Evolutionary conservation across 2,329 filamentous ascomycete genomes (phyloP).

Genomic region (Fusarium penzigii): DNA sequence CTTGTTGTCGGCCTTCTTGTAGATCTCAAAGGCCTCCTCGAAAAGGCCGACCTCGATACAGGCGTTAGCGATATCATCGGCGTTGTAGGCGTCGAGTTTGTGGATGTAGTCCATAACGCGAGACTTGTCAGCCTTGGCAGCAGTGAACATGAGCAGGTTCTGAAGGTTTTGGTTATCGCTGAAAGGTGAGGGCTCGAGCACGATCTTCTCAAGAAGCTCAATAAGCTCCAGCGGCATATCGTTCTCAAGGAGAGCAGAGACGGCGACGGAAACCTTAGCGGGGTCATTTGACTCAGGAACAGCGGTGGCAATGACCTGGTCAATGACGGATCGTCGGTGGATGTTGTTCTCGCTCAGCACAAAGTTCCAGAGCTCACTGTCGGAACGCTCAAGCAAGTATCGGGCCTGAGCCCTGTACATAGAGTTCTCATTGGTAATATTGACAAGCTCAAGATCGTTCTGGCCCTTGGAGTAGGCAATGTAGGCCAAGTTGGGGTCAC

Average conservation of each 20-base stretch:
- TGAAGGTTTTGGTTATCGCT: constrained; percentile 96
- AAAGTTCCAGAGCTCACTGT: constrained; percentile 90
- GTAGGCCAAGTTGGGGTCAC: constrained; percentile 91
- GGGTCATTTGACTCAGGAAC: constrained; percentile 92
- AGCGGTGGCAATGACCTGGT: constrained; percentile 94
- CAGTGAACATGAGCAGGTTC: constrained; percentile 94
- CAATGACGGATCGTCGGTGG: constrained; percentile 88
- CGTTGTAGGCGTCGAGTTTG: constrained; percentile 82
- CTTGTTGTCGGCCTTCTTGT: constrained; percentile 96
- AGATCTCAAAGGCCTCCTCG: constrained; percentile 97
- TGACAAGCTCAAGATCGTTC: constrained; percentile 95
- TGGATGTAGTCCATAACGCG: constrained; percentile 97
- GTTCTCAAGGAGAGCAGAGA: constrained; percentile 87
- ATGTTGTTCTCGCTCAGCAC: constrained; percentile 96
- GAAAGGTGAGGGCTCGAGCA: constrained; percentile 98
- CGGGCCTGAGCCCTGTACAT: constrained; percentile 99
- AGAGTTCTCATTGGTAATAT: constrained; percentile 98
- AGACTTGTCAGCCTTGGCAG: constrained; percentile 93
- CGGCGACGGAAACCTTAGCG: constrained; percentile 90
- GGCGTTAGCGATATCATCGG: constrained; percentile 88
- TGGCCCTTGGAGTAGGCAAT: constrained; percentile 96
- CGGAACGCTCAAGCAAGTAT: constrained; percentile 88
- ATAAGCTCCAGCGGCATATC: constrained; percentile 94
- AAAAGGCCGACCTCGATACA: constrained; percentile 94
- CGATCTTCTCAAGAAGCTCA: constrained; percentile 97